These are phyloP conservation scores for Sphaceloma murrayae DNA, from an alignment of 2,329 filamentous ascomycete species.

Conservation along the genomic window DNA sequence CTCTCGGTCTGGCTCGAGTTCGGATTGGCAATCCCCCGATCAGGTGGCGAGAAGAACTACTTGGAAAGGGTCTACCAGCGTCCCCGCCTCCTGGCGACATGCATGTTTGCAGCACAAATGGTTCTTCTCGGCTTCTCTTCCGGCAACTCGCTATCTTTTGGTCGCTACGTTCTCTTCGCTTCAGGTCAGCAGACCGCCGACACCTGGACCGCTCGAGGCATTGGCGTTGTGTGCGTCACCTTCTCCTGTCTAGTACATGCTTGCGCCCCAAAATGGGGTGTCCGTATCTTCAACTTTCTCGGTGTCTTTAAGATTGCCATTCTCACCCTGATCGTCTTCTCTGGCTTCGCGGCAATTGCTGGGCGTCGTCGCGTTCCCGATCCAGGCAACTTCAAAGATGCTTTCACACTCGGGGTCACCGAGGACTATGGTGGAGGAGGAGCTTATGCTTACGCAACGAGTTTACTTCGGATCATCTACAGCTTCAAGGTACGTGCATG, in stretches of 20 bases:
- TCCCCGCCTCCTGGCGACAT: slow-evolving; percentile 52
- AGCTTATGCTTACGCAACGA: slow-evolving; percentile 58
- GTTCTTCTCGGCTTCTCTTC: slow-evolving; percentile 43
- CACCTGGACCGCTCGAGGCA: slow-evolving; percentile 33
- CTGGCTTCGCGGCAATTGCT: slow-evolving; percentile 51
- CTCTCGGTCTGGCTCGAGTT: slow-evolving; percentile 53
- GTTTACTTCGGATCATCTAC: slow-evolving; percentile 64
- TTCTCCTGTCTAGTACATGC: slow-evolving; percentile 53
- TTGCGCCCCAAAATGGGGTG: slow-evolving; percentile 53
- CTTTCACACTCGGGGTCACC: slow-evolving; percentile 38
- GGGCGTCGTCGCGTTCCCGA: slow-evolving; percentile 52
- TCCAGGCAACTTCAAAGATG: slow-evolving; percentile 53
- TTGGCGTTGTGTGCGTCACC: slow-evolving; percentile 57
- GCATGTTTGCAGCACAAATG: slow-evolving; percentile 51
- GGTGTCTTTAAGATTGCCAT: slow-evolving; percentile 58
- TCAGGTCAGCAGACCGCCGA: slow-evolving; percentile 11
- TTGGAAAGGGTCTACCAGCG: slow-evolving; percentile 54
- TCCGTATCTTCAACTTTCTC: slow-evolving; percentile 57
- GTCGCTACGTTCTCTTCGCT: slow-evolving; percentile 16
- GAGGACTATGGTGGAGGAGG: slow-evolving; percentile 41
- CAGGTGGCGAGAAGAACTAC: slow-evolving; percentile 59
- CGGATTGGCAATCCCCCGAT: slow-evolving; percentile 54
- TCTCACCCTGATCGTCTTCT: slow-evolving; percentile 54
- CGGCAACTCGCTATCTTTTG: slow-evolving; percentile 29
- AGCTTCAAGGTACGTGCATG: slow-evolving; percentile 43